phyloP scores from a whole-genome alignment of 371 early-diverging fungal species.

The Rhizomucor miehei region DNA sequence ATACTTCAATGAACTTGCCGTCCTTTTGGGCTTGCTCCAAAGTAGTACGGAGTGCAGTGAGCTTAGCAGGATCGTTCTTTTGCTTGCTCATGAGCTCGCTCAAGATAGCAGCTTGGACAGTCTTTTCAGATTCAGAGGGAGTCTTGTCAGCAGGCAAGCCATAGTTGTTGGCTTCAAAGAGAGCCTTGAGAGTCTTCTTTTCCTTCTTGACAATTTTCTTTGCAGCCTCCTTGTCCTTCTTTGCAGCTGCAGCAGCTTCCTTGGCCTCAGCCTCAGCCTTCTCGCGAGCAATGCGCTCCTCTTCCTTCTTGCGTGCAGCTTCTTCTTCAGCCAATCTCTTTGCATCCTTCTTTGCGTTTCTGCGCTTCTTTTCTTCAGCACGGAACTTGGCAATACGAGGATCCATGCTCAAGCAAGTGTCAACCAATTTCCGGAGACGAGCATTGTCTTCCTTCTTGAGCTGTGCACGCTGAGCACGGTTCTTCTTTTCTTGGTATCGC shows the following conservation, averaged over 20 bases:
- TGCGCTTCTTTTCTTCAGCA: constrained; percentile 85
- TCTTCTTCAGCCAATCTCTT: constrained; percentile 76
- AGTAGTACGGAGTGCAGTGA: constrained; percentile 53
- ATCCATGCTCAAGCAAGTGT: constrained; percentile 79
- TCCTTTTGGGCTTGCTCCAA: constrained; percentile 57
- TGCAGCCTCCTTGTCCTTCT: constrained; percentile 68
- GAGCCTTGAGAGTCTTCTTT: constrained; percentile 84
- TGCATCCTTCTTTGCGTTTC: constrained; percentile 88
- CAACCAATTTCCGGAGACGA: constrained; percentile 84
- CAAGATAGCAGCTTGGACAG: constrained; percentile 60
- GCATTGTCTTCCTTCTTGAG: constrained; percentile 97
- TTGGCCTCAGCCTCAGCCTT: constrained; percentile 68
- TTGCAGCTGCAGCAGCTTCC: constrained; percentile 55
- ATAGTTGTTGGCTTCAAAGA: constrained; percentile 80
- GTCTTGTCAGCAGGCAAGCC: constrained; percentile 60
- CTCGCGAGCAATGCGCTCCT: constrained; percentile 43
- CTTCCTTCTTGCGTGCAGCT: constrained; percentile 52
- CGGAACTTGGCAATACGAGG: constrained; percentile 90
- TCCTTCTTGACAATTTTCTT: constrained; percentile 89
- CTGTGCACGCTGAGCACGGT: constrained; percentile 89
- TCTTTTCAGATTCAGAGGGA: constrained; percentile 57
- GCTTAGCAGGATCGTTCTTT: constrained; percentile 47
- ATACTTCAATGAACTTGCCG: constrained; percentile 53
- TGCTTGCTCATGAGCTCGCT: constrained; percentile 72
- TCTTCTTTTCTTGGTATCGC: constrained; percentile 93